Evolutionary conservation across 129 eudicot genomes (phyloP), one percentile per base, ranked within the genome.

Genomic region (Erigeron canadensis): DNA sequence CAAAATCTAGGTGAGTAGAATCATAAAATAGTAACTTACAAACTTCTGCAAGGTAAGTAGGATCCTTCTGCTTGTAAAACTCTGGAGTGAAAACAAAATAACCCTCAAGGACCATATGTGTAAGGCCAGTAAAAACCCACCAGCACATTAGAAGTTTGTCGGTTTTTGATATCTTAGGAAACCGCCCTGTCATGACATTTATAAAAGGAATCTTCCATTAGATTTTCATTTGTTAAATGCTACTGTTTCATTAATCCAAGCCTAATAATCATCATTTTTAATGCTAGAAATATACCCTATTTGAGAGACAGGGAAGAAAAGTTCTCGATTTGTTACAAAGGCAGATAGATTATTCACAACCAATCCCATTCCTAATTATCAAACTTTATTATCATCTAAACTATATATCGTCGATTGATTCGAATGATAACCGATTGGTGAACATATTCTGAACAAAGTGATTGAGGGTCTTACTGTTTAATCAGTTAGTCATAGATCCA

Each of bases 111-210:
- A 93, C 60, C 82, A 93, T 87, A 76, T 93, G 98, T 6, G 91
- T 87, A 17, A 93, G 84, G 67, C 96, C 96, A 28, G 95, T 93
- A 84, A 93, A 85, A 56, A 86, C 87, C 96, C 96, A 89, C 96
- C 98, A 93, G 86, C 98, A 93, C 95, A 93, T 89, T 46, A 93
- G 88, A 65, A 77, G 5, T 81, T 89, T 85, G 67, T 93, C 98
- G 7, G 73, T 60, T 74, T 86, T 87, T 5, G 89, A 71, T 71
- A 82, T 46, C 80, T 82, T 93, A 13, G 78, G 83, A 50, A 82
- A 73, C 60, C 83, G 62, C 67, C 98, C 95, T 93, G 73, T 53
- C 55, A 64, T 69, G 46, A 48, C 12, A 78, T 22, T 13, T 23
- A 64, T 1, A 1, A 82, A 47, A 75, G 55, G 22, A 65, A 21